phyloP scores from a whole-genome alignment of 345 rosid genomes.

The Heritiera fomes region DNA sequence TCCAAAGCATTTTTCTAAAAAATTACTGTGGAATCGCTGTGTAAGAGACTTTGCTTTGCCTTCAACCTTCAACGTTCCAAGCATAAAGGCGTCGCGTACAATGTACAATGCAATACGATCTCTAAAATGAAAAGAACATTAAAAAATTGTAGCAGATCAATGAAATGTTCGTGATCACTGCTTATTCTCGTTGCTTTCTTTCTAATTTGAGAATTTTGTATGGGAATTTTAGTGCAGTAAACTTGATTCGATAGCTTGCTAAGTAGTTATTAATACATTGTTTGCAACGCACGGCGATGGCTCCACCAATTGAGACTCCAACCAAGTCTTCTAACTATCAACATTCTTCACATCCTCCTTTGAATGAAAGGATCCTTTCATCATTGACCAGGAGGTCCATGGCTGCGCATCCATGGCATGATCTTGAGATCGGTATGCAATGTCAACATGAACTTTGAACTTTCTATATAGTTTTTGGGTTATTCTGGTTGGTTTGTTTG shows the following conservation, averaged over 20 bases:
- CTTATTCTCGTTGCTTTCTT: neutral
- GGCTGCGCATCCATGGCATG: slow-evolving; percentile 99
- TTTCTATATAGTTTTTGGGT: no score
- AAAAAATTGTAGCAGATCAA: neutral
- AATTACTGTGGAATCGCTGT: neutral
- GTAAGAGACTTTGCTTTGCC: neutral
- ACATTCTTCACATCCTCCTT: slow-evolving; percentile 56
- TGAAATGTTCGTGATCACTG: neutral
- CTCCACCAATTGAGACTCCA: slow-evolving; percentile 62
- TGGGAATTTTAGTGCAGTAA: neutral
- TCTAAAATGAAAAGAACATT: neutral
- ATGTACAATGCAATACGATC: neutral
- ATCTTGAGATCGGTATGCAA: slow-evolving; percentile 86
- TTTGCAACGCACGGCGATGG: slow-evolving; percentile 51
- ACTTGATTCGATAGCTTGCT: neutral
- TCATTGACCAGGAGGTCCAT: slow-evolving; percentile 87
- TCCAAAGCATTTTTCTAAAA: neutral
- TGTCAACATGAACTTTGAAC: slow-evolving; percentile 1
- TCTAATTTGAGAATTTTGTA: neutral
- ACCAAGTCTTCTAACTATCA: slow-evolving; percentile 35
- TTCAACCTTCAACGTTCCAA: neutral
- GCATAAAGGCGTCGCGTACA: neutral
- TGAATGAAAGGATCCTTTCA: slow-evolving; percentile 92
- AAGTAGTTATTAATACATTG: neutral
- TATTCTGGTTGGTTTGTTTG: neutral